Evolutionary conservation across 306 rosid genomes (phyloP), one percentile per base, ranked within the genome.

Genomic region (Quillaja saponaria): DNA sequence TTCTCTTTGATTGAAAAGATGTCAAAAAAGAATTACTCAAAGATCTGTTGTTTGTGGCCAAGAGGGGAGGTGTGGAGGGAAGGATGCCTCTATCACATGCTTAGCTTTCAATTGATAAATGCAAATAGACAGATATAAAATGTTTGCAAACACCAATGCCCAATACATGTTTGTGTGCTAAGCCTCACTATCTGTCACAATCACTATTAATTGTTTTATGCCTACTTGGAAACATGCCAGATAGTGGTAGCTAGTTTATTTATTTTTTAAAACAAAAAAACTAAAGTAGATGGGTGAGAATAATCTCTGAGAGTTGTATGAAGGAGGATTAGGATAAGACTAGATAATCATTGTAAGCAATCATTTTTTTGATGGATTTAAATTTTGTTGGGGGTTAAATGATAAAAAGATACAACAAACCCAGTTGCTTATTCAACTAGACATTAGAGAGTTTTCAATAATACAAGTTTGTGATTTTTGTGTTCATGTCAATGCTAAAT

Each of bases 211-310:
- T 25, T 25, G 4, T 25, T 25, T 61, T 53, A 14, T 53, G 75
- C 63, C 75, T 53, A 7, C 61, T 41, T 60, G 41, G 20, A 28
- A 31, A 16, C 14, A 8, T 49, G 13, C 10, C 18, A 10, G 66
- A 31, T 49, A 57, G 20, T 58, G 66, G 42, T 44, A 48, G 50
- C 44, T 49, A 9, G 54, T n/a, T n/a, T n/a, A n/a, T n/a, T n/a
- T n/a, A n/a, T n/a, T n/a, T n/a, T n/a, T n/a, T n/a, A n/a, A n/a
- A n/a, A n/a, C n/a, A n/a, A n/a, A n/a, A n/a, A n/a, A n/a, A n/a
- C n/a, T n/a, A n/a, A n/a, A n/a, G n/a, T n/a, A n/a, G n/a, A n/a
- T n/a, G n/a, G n/a, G n/a, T n/a, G n/a, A n/a, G n/a, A n/a, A n/a
- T n/a, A n/a, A n/a, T n/a, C n/a, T n/a, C n/a, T n/a, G n/a, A n/a